A percentile compares a stretch with the other conserved stretches of the same genome.
These are phyloP conservation scores for Eucalyptus victrix DNA, from an alignment of 345 rosid genomes.

Conservation along the genomic window DNA sequence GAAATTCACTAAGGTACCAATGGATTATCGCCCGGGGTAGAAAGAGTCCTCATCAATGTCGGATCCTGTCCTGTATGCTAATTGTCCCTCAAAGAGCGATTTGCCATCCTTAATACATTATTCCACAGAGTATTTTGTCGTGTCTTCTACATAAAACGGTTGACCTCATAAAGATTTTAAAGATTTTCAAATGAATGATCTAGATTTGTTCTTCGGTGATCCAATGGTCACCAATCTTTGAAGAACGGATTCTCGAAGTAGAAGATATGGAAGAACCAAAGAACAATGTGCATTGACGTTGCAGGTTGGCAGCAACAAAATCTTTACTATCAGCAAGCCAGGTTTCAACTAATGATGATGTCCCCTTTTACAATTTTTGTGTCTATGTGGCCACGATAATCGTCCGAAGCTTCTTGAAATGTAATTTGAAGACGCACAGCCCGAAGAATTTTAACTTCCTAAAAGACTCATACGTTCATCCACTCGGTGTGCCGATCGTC, in stretches of 20 bases:
- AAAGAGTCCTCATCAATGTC: no score
- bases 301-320: not conserved
- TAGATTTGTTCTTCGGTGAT: not conserved
- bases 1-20: no score
- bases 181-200: not conserved
- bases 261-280: not conserved
- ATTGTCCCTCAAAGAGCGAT: not conserved
- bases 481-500: not conserved
- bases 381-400: not conserved
- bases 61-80: not conserved
- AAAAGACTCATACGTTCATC: not conserved
- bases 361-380: not conserved
- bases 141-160: not conserved
- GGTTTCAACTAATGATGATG: not conserved
- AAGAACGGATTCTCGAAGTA: not conserved
- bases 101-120: not conserved
- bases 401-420: not conserved
- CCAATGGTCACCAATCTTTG: not conserved
- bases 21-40: no score
- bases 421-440: not conserved
- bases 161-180: not conserved
- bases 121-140: no score
- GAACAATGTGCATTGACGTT: not conserved
- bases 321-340: not conserved
- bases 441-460: not conserved